These are phyloP conservation scores for Picea sitchensis DNA, from an alignment of 75 land plant genomes.

Conservation along the genomic window DNA sequence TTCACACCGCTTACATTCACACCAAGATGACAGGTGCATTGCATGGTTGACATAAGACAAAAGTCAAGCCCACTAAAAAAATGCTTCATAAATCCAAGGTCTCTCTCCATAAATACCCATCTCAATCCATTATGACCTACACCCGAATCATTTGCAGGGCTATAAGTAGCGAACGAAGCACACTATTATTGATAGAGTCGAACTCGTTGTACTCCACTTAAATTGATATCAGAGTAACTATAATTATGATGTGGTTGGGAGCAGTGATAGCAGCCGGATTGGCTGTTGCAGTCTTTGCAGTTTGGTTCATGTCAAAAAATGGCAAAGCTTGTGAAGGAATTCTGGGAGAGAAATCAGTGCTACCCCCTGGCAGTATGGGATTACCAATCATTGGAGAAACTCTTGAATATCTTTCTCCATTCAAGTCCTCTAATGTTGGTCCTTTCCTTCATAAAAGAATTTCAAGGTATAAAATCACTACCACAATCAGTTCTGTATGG, in stretches of 20 bases:
- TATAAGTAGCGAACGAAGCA: background rate
- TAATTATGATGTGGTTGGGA: background rate
- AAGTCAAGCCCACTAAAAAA: background rate
- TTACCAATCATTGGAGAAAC: slow-evolving; percentile 42
- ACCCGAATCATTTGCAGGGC: background rate
- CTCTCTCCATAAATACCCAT: background rate
- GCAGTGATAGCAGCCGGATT: background rate
- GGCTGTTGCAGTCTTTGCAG: background rate
- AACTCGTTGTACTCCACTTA: background rate
- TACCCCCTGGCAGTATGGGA: slow-evolving; percentile 45
- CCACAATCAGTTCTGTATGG: background rate
- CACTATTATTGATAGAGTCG: background rate
- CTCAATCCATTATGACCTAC: background rate
- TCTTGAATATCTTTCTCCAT: slow-evolving; percentile 12
- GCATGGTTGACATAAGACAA: background rate
- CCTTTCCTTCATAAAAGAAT: slow-evolving; percentile 6
- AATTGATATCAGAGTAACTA: background rate
- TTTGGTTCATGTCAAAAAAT: background rate
- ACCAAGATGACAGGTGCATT: background rate
- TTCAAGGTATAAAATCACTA: background rate
- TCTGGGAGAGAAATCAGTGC: background rate
- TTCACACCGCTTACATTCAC: no score
- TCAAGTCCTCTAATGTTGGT: slow-evolving; percentile 1
- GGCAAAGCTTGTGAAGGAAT: background rate
- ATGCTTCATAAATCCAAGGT: background rate